Evolutionary conservation across 345 rosid species (phyloP).

Genomic region (Aquilaria sinensis): DNA sequence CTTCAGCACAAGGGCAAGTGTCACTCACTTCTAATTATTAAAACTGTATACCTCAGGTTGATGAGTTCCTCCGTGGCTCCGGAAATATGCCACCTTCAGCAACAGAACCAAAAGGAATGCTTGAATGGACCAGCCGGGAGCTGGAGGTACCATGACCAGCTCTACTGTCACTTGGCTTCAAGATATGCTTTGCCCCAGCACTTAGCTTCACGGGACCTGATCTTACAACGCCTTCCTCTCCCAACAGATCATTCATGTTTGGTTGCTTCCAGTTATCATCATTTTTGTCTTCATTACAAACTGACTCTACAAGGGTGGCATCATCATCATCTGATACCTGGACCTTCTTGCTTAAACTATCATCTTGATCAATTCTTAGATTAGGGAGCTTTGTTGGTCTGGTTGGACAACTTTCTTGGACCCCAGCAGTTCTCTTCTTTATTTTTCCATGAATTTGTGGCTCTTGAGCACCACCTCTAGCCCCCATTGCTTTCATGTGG

Average conservation of each 20-base stretch:
- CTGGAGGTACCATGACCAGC: conserved; percentile 22
- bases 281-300: conserved; percentile 12
- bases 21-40: conserved; percentile 4
- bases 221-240: conserved; percentile 15
- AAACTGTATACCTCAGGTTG: conserved; percentile 26
- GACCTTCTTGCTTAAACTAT: conserved; percentile 11
- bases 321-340: conserved; percentile 15
- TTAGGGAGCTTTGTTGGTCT: conserved; percentile 25
- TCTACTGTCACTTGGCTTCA: conserved; percentile 21
- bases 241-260: conserved; percentile 6
- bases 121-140: conserved; percentile 24
- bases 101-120: conserved; percentile 21
- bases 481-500: conserved; percentile 19
- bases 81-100: conserved; percentile 11
- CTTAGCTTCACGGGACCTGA: conserved; percentile 35
- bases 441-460: conserved; percentile 15
- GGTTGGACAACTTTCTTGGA: conserved; percentile 13
- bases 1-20: too few relatives aligned
- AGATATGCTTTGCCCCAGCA: conserved; percentile 42
- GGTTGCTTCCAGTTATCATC: conserved; percentile 5
- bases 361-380: conserved; percentile 21
- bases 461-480: conserved; percentile 17
- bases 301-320: conserved; percentile 9
- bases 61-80: conserved; percentile 28
- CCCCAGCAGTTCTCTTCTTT: conserved; percentile 29